Evolutionary conservation across 2,329 filamentous ascomycete species (phyloP).

Genomic region (Epichloe gansuensis): DNA sequence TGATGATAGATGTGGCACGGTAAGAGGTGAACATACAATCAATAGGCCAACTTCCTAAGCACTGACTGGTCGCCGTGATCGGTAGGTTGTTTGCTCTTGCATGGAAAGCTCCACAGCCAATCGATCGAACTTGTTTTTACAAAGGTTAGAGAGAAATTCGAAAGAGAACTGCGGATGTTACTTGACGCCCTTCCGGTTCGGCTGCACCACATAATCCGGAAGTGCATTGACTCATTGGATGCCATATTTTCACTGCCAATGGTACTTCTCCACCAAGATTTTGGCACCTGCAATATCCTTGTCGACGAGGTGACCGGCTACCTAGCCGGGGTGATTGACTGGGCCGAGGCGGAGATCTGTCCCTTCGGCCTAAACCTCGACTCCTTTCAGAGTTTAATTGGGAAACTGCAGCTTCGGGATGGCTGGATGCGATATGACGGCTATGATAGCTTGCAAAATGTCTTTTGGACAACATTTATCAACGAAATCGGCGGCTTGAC

Average conservation of each 20-base stretch:
- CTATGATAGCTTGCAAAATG: conserved; percentile 15
- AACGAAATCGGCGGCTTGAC: conserved; percentile 16
- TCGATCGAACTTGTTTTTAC: conserved; percentile 14
- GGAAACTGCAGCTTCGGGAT: conserved; percentile 21
- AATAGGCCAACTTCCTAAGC: background rate
- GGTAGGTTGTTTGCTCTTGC: conserved; percentile 26
- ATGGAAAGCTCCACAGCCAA: conserved; percentile 22
- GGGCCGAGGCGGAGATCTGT: conserved; percentile 26
- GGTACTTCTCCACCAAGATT: conserved; percentile 26
- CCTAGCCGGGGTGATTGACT: conserved; percentile 28
- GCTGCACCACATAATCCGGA: conserved; percentile 21
- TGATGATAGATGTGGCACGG: background rate
- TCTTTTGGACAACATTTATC: conserved; percentile 22
- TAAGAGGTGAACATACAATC: conserved; percentile 3
- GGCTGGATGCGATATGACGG: conserved; percentile 23
- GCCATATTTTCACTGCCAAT: conserved; percentile 24
- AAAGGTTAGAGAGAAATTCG: conserved; percentile 14
- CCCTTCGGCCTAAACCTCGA: conserved; percentile 28
- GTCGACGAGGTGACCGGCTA: conserved; percentile 24
- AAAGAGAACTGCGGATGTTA: conserved; percentile 20
- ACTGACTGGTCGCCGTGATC: background rate
- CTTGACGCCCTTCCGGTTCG: conserved; percentile 20
- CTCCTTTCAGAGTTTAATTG: conserved; percentile 19
- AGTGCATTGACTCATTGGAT: conserved; percentile 18
- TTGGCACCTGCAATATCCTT: conserved; percentile 26